Evolutionary conservation across 305 asterid species (phyloP), one percentile per base, ranked within the genome.

Genomic region (Fraxinus floribunda): DNA sequence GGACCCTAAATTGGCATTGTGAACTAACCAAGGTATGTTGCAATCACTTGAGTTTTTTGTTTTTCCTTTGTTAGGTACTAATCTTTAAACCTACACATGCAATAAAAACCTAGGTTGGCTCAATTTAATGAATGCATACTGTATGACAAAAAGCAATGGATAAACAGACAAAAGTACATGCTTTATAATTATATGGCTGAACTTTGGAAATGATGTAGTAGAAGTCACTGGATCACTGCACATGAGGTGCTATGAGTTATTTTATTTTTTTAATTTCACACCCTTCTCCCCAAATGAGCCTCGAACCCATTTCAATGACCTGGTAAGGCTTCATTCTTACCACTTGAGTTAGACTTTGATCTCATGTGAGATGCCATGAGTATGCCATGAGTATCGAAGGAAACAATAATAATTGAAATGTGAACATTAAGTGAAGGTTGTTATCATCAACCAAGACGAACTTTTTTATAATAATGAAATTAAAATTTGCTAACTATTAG

Each of bases 1-100:
- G 84, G 97, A 92, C 70, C 93, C 97, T 32, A 91, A 91, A 60
- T 85, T 87, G 85, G 78, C 91, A 30, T 76, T 87, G 30, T 89
- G 88, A 91, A 85, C 74, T 24, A 68, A 76, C 78, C 74, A 60
- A 82, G 81, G 77, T 81, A 80, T 77, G 76, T 80, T 66, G 39
- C 49, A 16, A 57, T 4, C 32, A 22, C 34, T n/a, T 36, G 52
- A 49, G 38, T 16, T 66, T 24, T 78, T 60, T 81, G 83, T 62
- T 76, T 78, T 39, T 85, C 73, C 16, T 77, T 76, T 62, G 52
- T 7, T 29, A 32, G 22, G 32, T 30, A 18, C 75, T 62, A 6
- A 76, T 75, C 10, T 49, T 26, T 60, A 41, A 34, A 5, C 79
- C 83, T 80, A 7, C 35, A 35, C 35, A 9, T 66, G 7, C 36